Evolutionary conservation across 805 yeast species (phyloP).

Genomic region (Lachancea sp.): DNA sequence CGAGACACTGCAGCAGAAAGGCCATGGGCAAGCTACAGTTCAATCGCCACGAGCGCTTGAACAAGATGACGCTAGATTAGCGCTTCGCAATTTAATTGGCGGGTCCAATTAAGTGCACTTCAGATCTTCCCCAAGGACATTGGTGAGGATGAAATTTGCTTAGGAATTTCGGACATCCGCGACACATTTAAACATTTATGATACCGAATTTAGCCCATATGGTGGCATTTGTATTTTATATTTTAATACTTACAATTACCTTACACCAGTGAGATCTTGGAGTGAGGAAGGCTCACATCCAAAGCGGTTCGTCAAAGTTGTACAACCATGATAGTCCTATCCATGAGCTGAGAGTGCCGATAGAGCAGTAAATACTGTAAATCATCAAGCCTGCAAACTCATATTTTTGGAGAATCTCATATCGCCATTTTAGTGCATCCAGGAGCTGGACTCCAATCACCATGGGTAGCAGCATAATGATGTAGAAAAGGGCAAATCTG

Average conservation of each 20-base stretch:
- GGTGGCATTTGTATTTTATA: constrained; percentile 3
- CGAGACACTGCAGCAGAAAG: constrained; percentile 3
- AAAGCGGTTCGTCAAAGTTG: constrained; percentile 70
- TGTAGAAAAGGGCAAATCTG: constrained; percentile 59
- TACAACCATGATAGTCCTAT: constrained; percentile 83
- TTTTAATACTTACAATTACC: not conserved
- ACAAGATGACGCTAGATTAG: constrained; percentile 29
- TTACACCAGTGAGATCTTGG: not conserved
- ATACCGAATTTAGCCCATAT: not conserved
- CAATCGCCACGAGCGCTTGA: constrained; percentile 6
- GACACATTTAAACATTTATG: not conserved
- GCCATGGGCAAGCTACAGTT: not conserved
- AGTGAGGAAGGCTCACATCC: constrained; percentile 37
- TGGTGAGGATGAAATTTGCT: not conserved
- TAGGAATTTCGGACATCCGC: not conserved
- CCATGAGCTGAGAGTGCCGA: constrained; percentile 85
- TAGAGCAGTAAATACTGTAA: constrained; percentile 76
- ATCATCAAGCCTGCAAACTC: constrained; percentile 77
- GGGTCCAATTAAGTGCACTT: constrained; percentile 9
- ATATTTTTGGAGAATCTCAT: constrained; percentile 47
- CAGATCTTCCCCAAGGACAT: not conserved
- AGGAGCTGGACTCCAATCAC: constrained; percentile 42
- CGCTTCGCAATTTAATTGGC: constrained; percentile 26
- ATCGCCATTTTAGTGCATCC: constrained; percentile 51
- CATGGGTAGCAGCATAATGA: constrained; percentile 61